Base-by-base conservation (phyloP, 2,329 filamentous ascomycete genomes). In the Teratosphaeria gauchensis region DNA sequence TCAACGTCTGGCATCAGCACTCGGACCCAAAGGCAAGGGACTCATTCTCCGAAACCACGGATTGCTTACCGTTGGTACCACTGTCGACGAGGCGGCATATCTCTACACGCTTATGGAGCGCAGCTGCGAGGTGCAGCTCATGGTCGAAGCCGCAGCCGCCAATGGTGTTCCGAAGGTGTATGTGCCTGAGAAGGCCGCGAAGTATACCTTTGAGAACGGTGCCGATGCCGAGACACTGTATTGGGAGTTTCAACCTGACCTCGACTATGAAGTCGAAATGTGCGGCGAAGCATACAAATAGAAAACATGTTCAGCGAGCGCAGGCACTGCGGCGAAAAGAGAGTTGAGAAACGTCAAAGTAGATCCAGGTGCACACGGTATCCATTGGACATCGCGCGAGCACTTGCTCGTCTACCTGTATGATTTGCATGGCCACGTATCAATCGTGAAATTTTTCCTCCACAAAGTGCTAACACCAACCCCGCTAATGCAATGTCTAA, bases 21-120 rank as follows among this genome's bases (percentile, higher is more conserved):
- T 91, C 1, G 86, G 86, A 0, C 71, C 76, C 0, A 81, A 82
- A 64, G 87, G 79, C 24, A 82, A 82, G 69, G 86, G 79, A 1
- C 78, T 83, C 62, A 84, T 90, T 53, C 74, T 90, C 55, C 77
- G 85, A 63, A 90, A 90, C 69, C 87, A 90, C 72, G 88, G 88
- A 0, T 74, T 91, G 38, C 72, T 90, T 55, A 88, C 85, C 0
- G 86, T 89, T 0, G 88, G 88, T 3, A 67, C 72, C 6, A 90
- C 87, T 0, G 87, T 90, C 1, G 87, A 90, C 68, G 87, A 90
- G 72, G 54, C 54, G 16, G 84, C 84, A 0, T 90, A 85, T 70
- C 71, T 89, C 56, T 87, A 89, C 68, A 84, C 82, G 0, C 73
- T 87, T 52, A 78, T 89, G 70, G 87, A 90, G 71, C 78, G 85